Conservation (phyloP, 345 rosid species). For the Hibiscus mutabilis region DNA sequence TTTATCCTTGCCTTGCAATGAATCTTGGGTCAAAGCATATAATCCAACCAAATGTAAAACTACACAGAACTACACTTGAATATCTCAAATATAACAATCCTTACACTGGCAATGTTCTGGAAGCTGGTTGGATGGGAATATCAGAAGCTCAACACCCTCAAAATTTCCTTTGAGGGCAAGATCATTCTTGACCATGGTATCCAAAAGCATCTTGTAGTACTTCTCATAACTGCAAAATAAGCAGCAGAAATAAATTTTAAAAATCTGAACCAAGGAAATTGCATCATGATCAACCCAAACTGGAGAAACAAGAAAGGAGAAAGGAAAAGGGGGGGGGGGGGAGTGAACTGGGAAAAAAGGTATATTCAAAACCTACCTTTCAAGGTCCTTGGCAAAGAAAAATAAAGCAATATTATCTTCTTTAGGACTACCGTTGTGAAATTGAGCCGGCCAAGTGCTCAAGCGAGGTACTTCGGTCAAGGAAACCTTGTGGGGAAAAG, state of each 20-base stretch:
- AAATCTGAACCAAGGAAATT: not conserved
- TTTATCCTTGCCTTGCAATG: not conserved
- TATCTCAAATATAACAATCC: slow-evolving; percentile 21
- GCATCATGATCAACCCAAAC: slow-evolving; percentile 4
- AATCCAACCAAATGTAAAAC: slow-evolving; percentile 3
- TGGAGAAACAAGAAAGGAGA: not conserved
- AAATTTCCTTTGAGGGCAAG: slow-evolving; percentile 75
- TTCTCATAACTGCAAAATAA: slow-evolving; percentile 61
- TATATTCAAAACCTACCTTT: slow-evolving; percentile 41
- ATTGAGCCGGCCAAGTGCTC: slow-evolving; percentile 81
- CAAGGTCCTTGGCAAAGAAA: slow-evolving; percentile 88
- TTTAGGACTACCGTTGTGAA: slow-evolving; percentile 54
- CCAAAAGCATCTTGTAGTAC: slow-evolving; percentile 65
- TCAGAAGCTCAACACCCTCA: slow-evolving; percentile 67
- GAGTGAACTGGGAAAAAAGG: not conserved
- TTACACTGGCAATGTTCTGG: slow-evolving; percentile 85
- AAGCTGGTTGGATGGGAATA: slow-evolving; percentile 84
- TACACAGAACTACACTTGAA: not conserved
- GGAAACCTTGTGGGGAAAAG: slow-evolving; percentile 45
- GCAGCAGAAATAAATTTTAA: slow-evolving; percentile 13
- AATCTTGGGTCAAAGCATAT: slow-evolving; percentile 1
- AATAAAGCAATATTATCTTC: slow-evolving; percentile 91
- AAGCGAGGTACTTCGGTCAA: slow-evolving; percentile 76
- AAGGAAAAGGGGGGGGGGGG: not conserved
- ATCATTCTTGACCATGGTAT: slow-evolving; percentile 72